Conservation (phyloP, 179 eudicot species). For the Spergularia azorica region DNA sequence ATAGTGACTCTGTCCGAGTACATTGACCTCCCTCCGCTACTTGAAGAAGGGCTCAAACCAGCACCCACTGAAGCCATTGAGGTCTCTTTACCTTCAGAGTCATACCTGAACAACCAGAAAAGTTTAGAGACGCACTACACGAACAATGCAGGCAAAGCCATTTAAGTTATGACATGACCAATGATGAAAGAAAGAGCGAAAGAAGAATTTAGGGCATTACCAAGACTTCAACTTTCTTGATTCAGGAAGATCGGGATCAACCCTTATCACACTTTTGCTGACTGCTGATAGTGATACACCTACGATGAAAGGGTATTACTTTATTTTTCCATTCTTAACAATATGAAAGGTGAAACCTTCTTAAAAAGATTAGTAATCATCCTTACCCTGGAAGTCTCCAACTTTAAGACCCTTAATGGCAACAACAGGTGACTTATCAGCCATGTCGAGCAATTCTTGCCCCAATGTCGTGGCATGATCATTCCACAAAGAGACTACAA, state of each 20-base stretch:
- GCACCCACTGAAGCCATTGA: conserved; percentile 83
- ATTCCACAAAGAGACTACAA: conserved; percentile 90
- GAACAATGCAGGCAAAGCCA: not conserved
- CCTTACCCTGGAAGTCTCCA: conserved; percentile 87
- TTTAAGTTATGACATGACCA: too few species aligned
- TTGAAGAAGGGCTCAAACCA: conserved; percentile 58
- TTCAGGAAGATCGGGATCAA: conserved; percentile 81
- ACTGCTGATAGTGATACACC: conserved; percentile 87
- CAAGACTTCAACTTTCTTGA: conserved; percentile 71
- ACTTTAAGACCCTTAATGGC: conserved; percentile 88
- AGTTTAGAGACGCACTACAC: not conserved
- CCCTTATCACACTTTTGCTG: conserved; percentile 64
- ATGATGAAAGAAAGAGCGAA: too few species aligned
- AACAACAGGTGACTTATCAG: conserved; percentile 81
- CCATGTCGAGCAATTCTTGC: conserved; percentile 85
- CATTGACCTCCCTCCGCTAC: conserved; percentile 54
- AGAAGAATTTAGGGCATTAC: conserved; percentile 32
- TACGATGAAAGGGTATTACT: conserved; percentile 16
- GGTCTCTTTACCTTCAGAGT: conserved; percentile 85
- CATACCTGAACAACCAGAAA: conserved; percentile 52
- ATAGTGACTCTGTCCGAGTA: conserved; percentile 67
- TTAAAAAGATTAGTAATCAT: not conserved
- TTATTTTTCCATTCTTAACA: not conserved
- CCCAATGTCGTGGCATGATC: conserved; percentile 83
- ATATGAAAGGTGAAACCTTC: not conserved